Percentiles rank a stretch among this genome's conserved stretches.
Conservation (phyloP, 2,329 filamentous ascomycete genomes). For the Rhynchosporium secalis region DNA sequence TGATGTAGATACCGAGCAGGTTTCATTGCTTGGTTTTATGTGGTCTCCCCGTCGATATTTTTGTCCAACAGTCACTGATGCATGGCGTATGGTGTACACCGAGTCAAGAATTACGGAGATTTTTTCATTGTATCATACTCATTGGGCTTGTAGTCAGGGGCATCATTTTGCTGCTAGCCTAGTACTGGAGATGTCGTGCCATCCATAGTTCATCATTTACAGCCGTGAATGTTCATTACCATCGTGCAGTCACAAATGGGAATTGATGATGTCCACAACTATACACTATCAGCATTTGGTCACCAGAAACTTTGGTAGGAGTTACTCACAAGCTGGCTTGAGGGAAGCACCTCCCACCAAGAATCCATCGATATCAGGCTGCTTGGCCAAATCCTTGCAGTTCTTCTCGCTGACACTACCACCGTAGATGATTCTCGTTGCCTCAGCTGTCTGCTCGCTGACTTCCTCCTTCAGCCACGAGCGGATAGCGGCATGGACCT, state of each 20-base stretch:
- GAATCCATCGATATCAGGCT: conserved; percentile 97
- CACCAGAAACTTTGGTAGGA: neutral
- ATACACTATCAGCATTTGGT: conserved; percentile 19
- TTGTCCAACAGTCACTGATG: too few species aligned
- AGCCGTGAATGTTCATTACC: conserved; percentile 25
- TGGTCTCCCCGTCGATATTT: too few species aligned
- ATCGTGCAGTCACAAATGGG: conserved; percentile 42
- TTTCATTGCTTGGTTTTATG: too few species aligned
- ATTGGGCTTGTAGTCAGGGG: neutral
- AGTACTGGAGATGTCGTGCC: conserved; percentile 9
- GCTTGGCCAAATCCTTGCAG: conserved; percentile 86
- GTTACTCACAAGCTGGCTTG: conserved; percentile 85
- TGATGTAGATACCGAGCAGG: too few species aligned
- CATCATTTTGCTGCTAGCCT: neutral
- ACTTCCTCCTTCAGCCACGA: conserved; percentile 83
- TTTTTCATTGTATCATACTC: neutral
- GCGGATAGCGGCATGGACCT: conserved; percentile 90
- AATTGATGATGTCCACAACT: conserved; percentile 69
- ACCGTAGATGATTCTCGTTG: conserved; percentile 93
- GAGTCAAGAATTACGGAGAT: too few species aligned
- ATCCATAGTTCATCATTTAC: conserved; percentile 17
- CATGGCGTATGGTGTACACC: too few species aligned
- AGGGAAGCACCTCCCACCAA: conserved; percentile 93
- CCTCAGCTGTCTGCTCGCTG: conserved; percentile 71
- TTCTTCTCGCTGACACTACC: conserved; percentile 98